Conservation (phyloP, 1,284 basidiomycete genomes). For the Peniophora sp. region DNA sequence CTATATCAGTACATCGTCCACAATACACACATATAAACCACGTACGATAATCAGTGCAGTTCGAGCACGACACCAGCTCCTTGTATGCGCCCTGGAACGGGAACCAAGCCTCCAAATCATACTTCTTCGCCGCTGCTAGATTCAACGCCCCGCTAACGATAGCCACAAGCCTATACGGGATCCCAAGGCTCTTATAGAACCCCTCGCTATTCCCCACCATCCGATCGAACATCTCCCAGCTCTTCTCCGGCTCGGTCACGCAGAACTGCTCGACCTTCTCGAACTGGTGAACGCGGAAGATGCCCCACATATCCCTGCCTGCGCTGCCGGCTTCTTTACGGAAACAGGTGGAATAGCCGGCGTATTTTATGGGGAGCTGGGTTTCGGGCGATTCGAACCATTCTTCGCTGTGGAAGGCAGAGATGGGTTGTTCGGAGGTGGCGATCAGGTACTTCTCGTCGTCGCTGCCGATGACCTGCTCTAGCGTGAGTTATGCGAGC, state of each 20-base stretch:
- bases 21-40: constrained; percentile 14
- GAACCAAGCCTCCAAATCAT: constrained; percentile 99
- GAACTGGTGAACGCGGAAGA: constrained; percentile 99
- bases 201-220: constrained; percentile 90
- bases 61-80: constrained; percentile 89
- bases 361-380: constrained; percentile 86
- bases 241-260: constrained; percentile 90
- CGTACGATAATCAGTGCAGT: constrained; percentile 93
- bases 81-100: constrained; percentile 96
- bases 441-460: constrained; percentile 99
- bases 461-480: constrained; percentile 77
- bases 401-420: constrained; percentile 91
- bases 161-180: constrained; percentile 91
- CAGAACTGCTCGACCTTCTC: constrained; percentile 99
- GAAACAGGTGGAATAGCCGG: constrained; percentile 93
- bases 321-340: constrained; percentile 97
- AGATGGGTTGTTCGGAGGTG: constrained; percentile 98
- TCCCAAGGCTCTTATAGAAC: constrained; percentile 90
- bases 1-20: not conserved
- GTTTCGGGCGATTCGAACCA: constrained; percentile 93
- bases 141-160: constrained; percentile 97
- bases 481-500: constrained; percentile 1
- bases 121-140: constrained; percentile 95
- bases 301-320: constrained; percentile 98
- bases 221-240: constrained; percentile 88